Evolutionary conservation across 1,139 yeast species (phyloP), one percentile per base, ranked within the genome.

Genomic region (Taphrina communis): DNA sequence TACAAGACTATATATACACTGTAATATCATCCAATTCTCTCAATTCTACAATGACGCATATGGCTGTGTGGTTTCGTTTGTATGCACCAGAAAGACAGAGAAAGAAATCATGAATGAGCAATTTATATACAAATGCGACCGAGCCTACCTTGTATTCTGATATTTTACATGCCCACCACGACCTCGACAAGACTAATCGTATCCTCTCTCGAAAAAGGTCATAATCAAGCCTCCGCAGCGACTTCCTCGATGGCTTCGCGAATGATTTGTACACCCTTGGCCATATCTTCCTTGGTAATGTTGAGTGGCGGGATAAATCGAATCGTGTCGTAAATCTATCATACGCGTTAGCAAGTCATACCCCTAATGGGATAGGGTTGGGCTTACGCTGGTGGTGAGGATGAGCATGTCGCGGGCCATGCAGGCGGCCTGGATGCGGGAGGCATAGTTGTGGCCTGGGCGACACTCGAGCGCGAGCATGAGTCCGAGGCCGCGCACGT

Each of bases 271-370:
- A 93, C 79, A 38, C 98, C 99, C 73, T 85, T 84, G 51, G 82
- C 82, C 65, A 91, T 85, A 59, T 84, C 85, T 36, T 85, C 87
- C 69, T 88, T 86, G 38, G 87, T 88, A 71, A 92, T 90, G 74
- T 89, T 92, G 76, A 94, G 83, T 3, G 98, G 96, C 31, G 99
- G 99, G 21, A 93, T 94, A 71, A 94, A 82, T 79, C 99, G 85
- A 65, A 94, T 80, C 6, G 95, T 94, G 76, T 91, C 91, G 76
- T 60, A 60, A n/a, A 88, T 87, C 67, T 97, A 98, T 11, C 17
- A 14, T 6, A 14, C n/a, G n/a, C 19, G 19, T 44, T 17, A 44
- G 48, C 19, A 44, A 9, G 17, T 42, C 17, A 14, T 14, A 17
- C 9, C 8, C 38, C 8, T 35, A 35, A 7, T 53, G n/a, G 31